Evolutionary conservation across 768 basidiomycete species (phyloP).

Genomic region (Lentinula lateritia): DNA sequence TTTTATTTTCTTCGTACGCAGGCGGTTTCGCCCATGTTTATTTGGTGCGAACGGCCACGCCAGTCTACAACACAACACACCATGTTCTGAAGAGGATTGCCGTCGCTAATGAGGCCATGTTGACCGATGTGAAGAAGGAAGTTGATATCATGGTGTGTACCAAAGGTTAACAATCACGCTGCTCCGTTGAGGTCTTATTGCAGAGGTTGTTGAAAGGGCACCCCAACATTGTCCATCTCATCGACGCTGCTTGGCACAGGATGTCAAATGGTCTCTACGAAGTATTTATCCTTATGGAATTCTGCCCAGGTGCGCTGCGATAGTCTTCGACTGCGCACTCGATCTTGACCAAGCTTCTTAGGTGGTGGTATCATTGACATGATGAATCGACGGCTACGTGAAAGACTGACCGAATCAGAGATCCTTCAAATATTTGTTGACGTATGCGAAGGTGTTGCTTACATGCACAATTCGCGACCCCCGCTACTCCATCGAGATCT

Average conservation of each 20-base stretch:
- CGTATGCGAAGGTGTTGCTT: constrained; percentile 93
- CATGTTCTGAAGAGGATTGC: constrained; percentile 98
- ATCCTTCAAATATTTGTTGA: constrained; percentile 98
- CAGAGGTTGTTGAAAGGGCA: constrained; percentile 90
- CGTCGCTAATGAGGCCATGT: constrained; percentile 83
- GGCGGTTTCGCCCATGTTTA: constrained; percentile 99
- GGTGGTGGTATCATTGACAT: constrained; percentile 99
- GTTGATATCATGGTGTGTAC: constrained; percentile 93
- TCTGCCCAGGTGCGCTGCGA: constrained; percentile 67
- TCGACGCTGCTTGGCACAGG: constrained; percentile 90
- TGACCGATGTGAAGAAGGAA: constrained; percentile 93
- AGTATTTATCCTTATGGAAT: constrained; percentile 99
- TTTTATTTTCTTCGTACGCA: constrained; percentile 23
- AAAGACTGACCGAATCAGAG: constrained; percentile 91
- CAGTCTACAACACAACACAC: constrained; percentile 86
- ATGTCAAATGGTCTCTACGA: constrained; percentile 83
- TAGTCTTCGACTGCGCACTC: neutral
- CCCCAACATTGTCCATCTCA: constrained; percentile 92
- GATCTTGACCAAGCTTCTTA: constrained; percentile 20
- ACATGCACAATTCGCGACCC: constrained; percentile 91
- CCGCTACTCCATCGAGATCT: constrained; percentile 94
- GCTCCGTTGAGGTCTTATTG: constrained; percentile 21
- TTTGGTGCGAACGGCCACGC: constrained; percentile 79
- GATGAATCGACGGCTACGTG: constrained; percentile 95
- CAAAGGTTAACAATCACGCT: constrained; percentile 5